These are phyloP conservation scores for Agarophyton chilense DNA, from an alignment of 23 red algal species.

Conservation along the genomic window DNA sequence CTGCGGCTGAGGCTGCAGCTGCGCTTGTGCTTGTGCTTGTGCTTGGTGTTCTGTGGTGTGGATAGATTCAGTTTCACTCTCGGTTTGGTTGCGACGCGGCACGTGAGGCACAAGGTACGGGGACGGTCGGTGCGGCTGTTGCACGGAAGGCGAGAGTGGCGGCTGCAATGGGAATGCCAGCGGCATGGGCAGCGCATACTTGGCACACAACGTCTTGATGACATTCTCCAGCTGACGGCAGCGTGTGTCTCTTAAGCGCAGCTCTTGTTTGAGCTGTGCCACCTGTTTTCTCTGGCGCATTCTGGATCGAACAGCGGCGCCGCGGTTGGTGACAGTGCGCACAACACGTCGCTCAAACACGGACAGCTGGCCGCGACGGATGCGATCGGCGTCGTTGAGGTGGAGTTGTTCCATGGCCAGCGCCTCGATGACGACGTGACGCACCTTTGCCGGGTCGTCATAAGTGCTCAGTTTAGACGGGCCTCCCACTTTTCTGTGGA, in stretches of 20 bases:
- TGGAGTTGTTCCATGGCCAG: constrained; percentile 42
- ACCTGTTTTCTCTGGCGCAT: constrained; percentile 59
- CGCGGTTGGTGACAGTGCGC: constrained; percentile 66
- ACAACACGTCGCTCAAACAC: constrained; percentile 58
- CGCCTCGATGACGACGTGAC: constrained; percentile 67
- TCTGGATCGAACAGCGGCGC: constrained; percentile 56
- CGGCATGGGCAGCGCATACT: constrained; percentile 48
- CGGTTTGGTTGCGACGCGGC: background rate
- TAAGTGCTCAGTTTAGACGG: constrained; percentile 65
- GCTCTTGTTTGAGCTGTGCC: constrained; percentile 54
- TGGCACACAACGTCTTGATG: constrained; percentile 19
- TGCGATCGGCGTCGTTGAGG: constrained; percentile 19
- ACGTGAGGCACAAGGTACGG: background rate
- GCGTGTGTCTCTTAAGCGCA: constrained; percentile 23
- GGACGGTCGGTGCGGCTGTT: background rate
- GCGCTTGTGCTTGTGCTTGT: background rate
- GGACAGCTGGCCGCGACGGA: constrained; percentile 58
- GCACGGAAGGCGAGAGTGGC: background rate
- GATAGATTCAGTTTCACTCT: constrained; percentile 8
- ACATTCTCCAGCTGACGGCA: constrained; percentile 30
- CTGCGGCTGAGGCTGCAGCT: too few species aligned
- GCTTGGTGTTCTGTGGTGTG: too few species aligned
- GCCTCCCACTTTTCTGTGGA: constrained; percentile 63
- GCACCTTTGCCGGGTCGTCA: constrained; percentile 67
- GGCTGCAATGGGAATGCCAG: background rate